Conservation (phyloP, 352 stramenopile genomes). For the Thalassiosira tumida region DNA sequence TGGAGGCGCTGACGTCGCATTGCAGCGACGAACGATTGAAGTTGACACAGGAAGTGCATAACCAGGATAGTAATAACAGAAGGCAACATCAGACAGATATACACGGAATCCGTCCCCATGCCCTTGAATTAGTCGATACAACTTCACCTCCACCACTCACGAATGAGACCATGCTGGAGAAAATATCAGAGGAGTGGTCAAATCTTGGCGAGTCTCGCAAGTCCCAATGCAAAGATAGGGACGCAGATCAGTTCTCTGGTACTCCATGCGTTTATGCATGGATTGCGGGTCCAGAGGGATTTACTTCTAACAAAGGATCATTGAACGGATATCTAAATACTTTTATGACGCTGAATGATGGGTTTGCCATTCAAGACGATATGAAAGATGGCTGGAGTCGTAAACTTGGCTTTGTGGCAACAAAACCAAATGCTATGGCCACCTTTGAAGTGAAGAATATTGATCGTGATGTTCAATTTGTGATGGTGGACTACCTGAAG, state of each 20-base stretch:
- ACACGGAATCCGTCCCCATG: background rate
- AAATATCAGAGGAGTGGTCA: background rate
- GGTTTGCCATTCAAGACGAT: background rate
- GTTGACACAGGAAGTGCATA: background rate
- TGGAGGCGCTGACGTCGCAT: conserved; percentile 46
- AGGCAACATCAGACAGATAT: background rate
- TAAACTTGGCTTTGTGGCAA: conserved; percentile 44
- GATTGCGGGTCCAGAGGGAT: conserved; percentile 55
- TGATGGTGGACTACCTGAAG: conserved; percentile 58
- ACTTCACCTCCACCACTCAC: background rate
- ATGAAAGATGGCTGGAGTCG: conserved; percentile 35
- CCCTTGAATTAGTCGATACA: background rate
- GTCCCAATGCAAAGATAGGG: background rate
- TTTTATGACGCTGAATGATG: conserved; percentile 33
- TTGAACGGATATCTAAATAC: conserved; percentile 22
- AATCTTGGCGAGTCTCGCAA: background rate
- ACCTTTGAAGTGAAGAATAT: conserved; percentile 24
- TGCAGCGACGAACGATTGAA: conserved; percentile 60
- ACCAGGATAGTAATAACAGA: background rate
- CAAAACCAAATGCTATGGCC: conserved; percentile 26
- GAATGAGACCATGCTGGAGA: background rate
- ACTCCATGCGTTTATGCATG: conserved; percentile 65
- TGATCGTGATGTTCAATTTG: background rate
- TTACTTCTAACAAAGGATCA: background rate
- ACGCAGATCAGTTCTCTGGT: background rate